Conservation (phyloP, 164 flowering plant genomes). For the Kalanchoe fedtschenkoi region DNA sequence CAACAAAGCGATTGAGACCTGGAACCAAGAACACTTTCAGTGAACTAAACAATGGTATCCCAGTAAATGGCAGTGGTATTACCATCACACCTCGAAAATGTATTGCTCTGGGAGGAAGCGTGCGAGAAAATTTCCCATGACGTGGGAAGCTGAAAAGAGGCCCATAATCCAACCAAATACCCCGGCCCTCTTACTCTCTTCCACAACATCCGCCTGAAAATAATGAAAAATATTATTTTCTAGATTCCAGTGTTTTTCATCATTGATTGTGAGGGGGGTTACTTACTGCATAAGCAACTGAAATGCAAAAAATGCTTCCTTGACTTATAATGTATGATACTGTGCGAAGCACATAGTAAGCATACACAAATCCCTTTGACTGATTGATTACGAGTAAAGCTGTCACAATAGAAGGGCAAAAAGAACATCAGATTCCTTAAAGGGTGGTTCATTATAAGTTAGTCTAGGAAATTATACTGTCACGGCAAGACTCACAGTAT, state of each 20-base stretch:
- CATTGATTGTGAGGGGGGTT: not conserved
- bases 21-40: slow-evolving; percentile 10
- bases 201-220: slow-evolving; percentile 64
- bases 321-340: slow-evolving; percentile 72
- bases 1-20: slow-evolving; percentile 77
- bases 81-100: slow-evolving; percentile 48
- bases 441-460: not conserved
- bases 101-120: slow-evolving; percentile 71
- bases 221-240: slow-evolving; percentile 5
- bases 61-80: not conserved
- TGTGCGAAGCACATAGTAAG: slow-evolving; percentile 71
- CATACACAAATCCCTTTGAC: slow-evolving; percentile 58
- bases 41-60: not conserved
- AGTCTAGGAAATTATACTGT: not conserved
- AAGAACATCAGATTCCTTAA: not conserved
- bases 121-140: slow-evolving; percentile 65
- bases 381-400: slow-evolving; percentile 54
- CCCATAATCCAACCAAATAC: slow-evolving; percentile 83
- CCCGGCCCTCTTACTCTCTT: slow-evolving; percentile 54
- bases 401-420: not conserved
- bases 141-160: slow-evolving; percentile 70
- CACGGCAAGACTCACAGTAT: not conserved
- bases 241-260: not conserved
- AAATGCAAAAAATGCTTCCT: slow-evolving; percentile 85
- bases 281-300: slow-evolving; percentile 82